Conservation (phyloP, 2,329 filamentous ascomycete genomes). For the Phialophora chinensis region DNA sequence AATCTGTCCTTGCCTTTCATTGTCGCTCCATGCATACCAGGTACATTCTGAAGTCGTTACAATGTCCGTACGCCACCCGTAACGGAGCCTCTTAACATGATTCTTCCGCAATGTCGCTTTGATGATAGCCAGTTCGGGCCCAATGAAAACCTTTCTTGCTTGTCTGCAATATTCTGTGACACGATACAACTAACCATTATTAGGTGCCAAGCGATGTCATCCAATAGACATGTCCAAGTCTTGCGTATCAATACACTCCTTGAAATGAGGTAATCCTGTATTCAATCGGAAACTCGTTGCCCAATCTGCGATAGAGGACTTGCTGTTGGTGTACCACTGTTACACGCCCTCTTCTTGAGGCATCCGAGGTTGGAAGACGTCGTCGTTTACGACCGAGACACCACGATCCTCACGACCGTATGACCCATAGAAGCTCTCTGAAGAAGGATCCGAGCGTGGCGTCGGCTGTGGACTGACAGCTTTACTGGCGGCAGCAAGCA, state of each 20-base stretch:
- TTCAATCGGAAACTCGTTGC: conserved; percentile 8
- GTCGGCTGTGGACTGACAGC: conserved; percentile 31
- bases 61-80: conserved; percentile 5
- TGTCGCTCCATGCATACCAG: conserved; percentile 18
- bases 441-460: conserved; percentile 25
- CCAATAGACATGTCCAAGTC: conserved; percentile 29
- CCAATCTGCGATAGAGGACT: not conserved
- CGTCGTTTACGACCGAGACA: conserved; percentile 11
- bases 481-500: conserved; percentile 36
- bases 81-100: not conserved
- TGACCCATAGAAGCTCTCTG: conserved; percentile 33
- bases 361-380: conserved; percentile 15
- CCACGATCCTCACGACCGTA: conserved; percentile 26
- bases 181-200: conserved; percentile 27
- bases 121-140: conserved; percentile 22
- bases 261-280: conserved; percentile 9
- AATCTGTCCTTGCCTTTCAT: conserved; percentile 22
- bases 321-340: conserved; percentile 1
- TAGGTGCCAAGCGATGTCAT: conserved; percentile 26
- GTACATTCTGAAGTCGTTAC: conserved; percentile 22
- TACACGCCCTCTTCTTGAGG: conserved; percentile 22
- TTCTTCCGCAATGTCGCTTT: conserved; percentile 16
- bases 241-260: conserved; percentile 25
- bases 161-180: conserved; percentile 32
- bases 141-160: conserved; percentile 17